A percentile compares a stretch with the other conserved stretches of the same genome.
These are phyloP conservation scores for Gaertneriomyces sp. DNA, from an alignment of 192 early-diverging fungal genomes.

Conservation along the genomic window DNA sequence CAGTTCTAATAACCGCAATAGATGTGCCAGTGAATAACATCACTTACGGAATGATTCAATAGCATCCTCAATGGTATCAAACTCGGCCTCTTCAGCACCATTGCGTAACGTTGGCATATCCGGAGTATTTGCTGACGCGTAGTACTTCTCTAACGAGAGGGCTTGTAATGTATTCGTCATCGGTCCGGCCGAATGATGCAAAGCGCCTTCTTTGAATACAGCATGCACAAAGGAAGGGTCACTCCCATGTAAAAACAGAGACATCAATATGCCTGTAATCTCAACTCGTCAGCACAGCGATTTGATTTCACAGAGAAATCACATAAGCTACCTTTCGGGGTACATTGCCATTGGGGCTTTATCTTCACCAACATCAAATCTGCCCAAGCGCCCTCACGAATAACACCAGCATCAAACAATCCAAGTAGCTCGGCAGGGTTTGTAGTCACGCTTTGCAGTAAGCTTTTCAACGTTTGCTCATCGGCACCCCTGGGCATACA, in stretches of 20 bases:
- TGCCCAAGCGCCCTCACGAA: conserved; percentile 2
- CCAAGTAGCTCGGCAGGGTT: conserved; percentile 19
- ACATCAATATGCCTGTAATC: conserved; percentile 6
- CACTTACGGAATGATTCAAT: conserved; percentile 60
- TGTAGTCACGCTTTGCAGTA: conserved; percentile 13
- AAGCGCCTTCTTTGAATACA: conserved; percentile 28
- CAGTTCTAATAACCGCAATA: neutral
- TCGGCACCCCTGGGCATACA: neutral
- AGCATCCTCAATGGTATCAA: conserved; percentile 67
- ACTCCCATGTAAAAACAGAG: conserved; percentile 2
- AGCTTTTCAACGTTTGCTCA: conserved; percentile 6
- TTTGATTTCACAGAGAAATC: too few species aligned
- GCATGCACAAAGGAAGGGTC: conserved; percentile 20
- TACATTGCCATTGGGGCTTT: conserved; percentile 12
- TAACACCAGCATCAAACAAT: conserved; percentile 3
- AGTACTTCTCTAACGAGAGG: conserved; percentile 29
- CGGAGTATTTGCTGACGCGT: conserved; percentile 28
- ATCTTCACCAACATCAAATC: conserved; percentile 18
- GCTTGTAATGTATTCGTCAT: conserved; percentile 27
- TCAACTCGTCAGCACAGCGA: too few species aligned
- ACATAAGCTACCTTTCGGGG: conserved; percentile 10
- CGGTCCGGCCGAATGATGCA: conserved; percentile 15
- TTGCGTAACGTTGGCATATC: neutral
- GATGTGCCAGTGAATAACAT: neutral
- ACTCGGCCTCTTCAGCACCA: conserved; percentile 28